These are phyloP conservation scores for Dillenia turbinata DNA, from an alignment of 164 flowering plant genomes.

Conservation along the genomic window DNA sequence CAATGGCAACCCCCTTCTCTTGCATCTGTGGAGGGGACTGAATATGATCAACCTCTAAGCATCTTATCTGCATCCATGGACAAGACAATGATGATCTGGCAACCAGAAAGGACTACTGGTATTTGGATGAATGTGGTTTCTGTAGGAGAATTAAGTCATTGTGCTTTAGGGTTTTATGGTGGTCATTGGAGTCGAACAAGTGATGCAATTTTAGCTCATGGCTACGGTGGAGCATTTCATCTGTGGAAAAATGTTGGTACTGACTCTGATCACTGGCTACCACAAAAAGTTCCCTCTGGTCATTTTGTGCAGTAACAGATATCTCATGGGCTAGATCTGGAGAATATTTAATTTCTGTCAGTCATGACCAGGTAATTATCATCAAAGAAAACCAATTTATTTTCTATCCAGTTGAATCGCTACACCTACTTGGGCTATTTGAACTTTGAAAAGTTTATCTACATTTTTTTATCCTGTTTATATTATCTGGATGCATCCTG, in stretches of 20 bases:
- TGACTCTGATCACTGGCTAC: constrained; percentile 74
- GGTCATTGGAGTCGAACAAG: constrained; percentile 92
- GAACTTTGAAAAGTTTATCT: too few species aligned
- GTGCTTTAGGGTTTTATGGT: constrained; percentile 96
- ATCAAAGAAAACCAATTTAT: too few species aligned
- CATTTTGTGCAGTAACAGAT: constrained; percentile 82
- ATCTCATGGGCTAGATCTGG: constrained; percentile 74
- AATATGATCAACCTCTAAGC: constrained; percentile 63
- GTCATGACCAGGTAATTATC: constrained; percentile 85
- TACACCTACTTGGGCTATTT: too few species aligned
- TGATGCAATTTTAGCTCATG: constrained; percentile 82
- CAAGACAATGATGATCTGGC: constrained; percentile 99
- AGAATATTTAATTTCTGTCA: constrained; percentile 74
- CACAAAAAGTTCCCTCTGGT: constrained; percentile 94
- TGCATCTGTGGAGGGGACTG: constrained; percentile 27
- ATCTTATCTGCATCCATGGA: constrained; percentile 97
- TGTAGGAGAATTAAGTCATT: constrained; percentile 96
- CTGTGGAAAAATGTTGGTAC: constrained; percentile 84
- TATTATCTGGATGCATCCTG: neutral
- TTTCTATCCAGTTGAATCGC: too few species aligned
- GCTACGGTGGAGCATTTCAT: constrained; percentile 97
- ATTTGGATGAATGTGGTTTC: constrained; percentile 96
- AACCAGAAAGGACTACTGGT: constrained; percentile 90
- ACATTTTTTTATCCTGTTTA: neutral
- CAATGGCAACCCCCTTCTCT: constrained; percentile 81